Evolutionary conservation across 352 stramenopile genomes (phyloP), one percentile per base, ranked within the genome.

Genomic region (Phytopythium chamaehyphon): DNA sequence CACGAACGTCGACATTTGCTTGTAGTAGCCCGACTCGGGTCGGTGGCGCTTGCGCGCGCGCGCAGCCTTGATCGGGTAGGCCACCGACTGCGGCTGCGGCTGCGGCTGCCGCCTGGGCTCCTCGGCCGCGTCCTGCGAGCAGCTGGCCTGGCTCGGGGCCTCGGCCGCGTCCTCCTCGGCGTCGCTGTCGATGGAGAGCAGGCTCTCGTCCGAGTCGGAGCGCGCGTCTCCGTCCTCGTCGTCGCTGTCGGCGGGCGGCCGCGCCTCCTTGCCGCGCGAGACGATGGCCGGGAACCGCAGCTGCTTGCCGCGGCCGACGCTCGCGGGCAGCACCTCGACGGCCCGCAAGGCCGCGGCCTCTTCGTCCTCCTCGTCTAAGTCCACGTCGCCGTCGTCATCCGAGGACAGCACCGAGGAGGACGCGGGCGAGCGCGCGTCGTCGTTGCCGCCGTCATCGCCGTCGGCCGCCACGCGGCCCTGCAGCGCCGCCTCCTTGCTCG

Each of bases 1-100:
- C 49, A 95, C 79, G 47, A 88, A 89, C 22, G 78, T 89, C 14
- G 84, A 90, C 82, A 95, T 93, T 40, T 86, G 76, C 54, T 83
- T 83, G 64, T 83, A 88, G 63, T 95, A 93, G 1, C 74, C 69
- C 12, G 80, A 90, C 59, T 92, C 76, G 14, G 84, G 84, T 0
- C 82, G 84, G 71, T 93, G 80, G 39, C 84, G 70, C 63, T 95
- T 95, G 38, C 80, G 69, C 21, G 81, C 84, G 16, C 84, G 80
- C 49, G 59, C 59, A 10, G 69, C 82, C 64, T 89, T 89, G 62
- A 90, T 90, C 45, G 76, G 74, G 61, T 91, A 90, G 53, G 33
- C 12, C 8, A 26, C 14, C 54, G 18, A 21, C 5, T 21, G 47
- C 9, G 18, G 14, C 10, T 15, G 10, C 33, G 19, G 18, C 36